These are phyloP conservation scores for Entomortierella lignicola DNA, from an alignment of 192 early-diverging fungal species.

Conservation along the genomic window DNA sequence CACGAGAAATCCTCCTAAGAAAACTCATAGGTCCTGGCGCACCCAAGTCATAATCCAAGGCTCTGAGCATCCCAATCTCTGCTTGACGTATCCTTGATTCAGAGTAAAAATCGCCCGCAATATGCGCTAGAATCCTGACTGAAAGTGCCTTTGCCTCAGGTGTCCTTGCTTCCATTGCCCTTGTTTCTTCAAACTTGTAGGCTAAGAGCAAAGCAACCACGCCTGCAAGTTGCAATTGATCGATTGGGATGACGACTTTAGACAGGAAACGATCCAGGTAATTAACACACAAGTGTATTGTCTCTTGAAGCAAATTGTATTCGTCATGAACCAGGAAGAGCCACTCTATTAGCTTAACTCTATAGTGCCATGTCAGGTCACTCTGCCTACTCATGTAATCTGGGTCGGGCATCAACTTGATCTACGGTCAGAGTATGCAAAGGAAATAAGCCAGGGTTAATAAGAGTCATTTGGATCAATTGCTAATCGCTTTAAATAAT, in stretches of 20 bases:
- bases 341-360: constrained; percentile 68
- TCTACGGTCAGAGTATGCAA: constrained; percentile 4
- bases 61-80: constrained; percentile 65
- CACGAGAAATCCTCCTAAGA: constrained; percentile 67
- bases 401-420: constrained; percentile 60
- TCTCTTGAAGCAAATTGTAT: constrained; percentile 71
- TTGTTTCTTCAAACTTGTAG: constrained; percentile 69
- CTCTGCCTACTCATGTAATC: constrained; percentile 62
- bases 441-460: neutral
- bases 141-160: no score
- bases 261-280: constrained; percentile 71
- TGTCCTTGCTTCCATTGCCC: no score
- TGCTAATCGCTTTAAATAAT: no score
- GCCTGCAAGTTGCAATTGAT: constrained; percentile 69
- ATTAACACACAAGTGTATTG: constrained; percentile 66
- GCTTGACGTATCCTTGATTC: constrained; percentile 62
- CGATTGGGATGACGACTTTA: constrained; percentile 51
- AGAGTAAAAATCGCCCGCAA: constrained; percentile 59
- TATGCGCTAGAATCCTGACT: constrained; percentile 60
- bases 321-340: constrained; percentile 66
- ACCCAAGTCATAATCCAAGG: constrained; percentile 69
- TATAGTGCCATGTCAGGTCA: constrained; percentile 61
- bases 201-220: constrained; percentile 64
- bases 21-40: constrained; percentile 69
- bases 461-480: neutral